phyloP scores from a whole-genome alignment of 495 filamentous ascomycete genomes.

The Chlorociboria aeruginascens region DNA sequence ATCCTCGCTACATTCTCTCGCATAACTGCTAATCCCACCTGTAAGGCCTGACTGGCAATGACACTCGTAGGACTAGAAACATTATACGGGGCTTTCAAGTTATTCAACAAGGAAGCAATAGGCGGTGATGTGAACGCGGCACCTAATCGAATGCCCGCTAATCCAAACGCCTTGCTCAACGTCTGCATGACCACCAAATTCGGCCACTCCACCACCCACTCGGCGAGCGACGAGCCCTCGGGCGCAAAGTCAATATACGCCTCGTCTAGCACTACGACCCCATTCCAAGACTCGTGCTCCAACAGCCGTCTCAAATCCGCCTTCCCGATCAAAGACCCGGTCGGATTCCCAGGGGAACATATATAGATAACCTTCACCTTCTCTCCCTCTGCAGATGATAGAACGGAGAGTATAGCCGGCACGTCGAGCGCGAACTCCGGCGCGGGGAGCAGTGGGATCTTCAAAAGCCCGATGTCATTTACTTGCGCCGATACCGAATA shows the following conservation, averaged over 20 bases:
- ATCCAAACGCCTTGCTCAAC: conserved; percentile 86
- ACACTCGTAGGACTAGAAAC: conserved; percentile 74
- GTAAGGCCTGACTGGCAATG: conserved; percentile 64
- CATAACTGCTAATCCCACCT: conserved; percentile 61
- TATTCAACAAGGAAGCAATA: conserved; percentile 67
- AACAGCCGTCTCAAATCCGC: conserved; percentile 62
- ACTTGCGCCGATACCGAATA: conserved; percentile 87
- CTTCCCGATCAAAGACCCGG: conserved; percentile 64
- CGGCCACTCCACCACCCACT: conserved; percentile 88
- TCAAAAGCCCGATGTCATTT: conserved; percentile 80
- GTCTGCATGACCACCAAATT: conserved; percentile 98
- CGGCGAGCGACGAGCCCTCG: conserved; percentile 68
- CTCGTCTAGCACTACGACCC: conserved; percentile 85
- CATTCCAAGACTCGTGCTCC: conserved; percentile 89
- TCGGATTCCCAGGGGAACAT: conserved; percentile 92
- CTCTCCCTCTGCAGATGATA: conserved; percentile 37
- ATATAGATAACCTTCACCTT: conserved; percentile 82
- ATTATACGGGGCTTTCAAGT: conserved; percentile 91
- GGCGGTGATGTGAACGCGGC: conserved; percentile 46
- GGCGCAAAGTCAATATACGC: conserved; percentile 94
- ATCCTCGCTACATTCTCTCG: conserved; percentile 50
- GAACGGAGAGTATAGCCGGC: conserved; percentile 47
- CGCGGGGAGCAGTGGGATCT: conserved; percentile 56
- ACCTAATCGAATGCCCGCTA: conserved; percentile 80
- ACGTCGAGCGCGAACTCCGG: conserved; percentile 60